phyloP scores from a whole-genome alignment of 2,329 filamentous ascomycete species.

The Diaporthe australafricana region DNA sequence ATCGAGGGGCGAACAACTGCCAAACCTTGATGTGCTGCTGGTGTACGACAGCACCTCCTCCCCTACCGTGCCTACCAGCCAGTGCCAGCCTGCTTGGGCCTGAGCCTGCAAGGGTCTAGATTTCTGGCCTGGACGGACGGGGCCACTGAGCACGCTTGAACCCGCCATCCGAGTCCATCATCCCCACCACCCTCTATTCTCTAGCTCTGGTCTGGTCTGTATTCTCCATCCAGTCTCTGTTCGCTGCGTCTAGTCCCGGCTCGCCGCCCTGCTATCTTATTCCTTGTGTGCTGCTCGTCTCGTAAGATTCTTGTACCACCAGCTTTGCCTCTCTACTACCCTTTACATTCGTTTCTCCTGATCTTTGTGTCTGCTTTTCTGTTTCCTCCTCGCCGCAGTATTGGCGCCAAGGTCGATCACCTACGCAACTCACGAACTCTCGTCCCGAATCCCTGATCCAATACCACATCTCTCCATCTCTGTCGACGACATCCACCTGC shows the following conservation, averaged over 20 bases:
- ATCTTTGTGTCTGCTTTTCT: neutral
- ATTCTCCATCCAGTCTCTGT: neutral
- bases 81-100: conserved; percentile 4
- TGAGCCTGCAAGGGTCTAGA: conserved; percentile 8
- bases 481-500: neutral
- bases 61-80: no score
- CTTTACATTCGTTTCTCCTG: conserved; percentile 22
- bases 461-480: neutral
- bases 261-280: neutral
- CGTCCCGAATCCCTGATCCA: conserved; percentile 6
- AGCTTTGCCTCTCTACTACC: conserved; percentile 4
- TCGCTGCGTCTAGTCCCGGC: neutral
- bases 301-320: conserved; percentile 19
- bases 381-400: conserved; percentile 8
- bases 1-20: conserved; percentile 20
- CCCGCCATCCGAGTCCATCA: conserved; percentile 11
- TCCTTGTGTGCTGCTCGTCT: neutral
- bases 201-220: neutral
- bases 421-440: conserved; percentile 9
- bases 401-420: conserved; percentile 21
- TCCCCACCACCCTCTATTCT: conserved; percentile 26
- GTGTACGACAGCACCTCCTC: neutral
- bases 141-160: neutral
- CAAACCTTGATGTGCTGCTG: neutral
- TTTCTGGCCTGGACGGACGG: conserved; percentile 5